Conservation (phyloP, 305 asterid genomes). For the Vinca major region DNA sequence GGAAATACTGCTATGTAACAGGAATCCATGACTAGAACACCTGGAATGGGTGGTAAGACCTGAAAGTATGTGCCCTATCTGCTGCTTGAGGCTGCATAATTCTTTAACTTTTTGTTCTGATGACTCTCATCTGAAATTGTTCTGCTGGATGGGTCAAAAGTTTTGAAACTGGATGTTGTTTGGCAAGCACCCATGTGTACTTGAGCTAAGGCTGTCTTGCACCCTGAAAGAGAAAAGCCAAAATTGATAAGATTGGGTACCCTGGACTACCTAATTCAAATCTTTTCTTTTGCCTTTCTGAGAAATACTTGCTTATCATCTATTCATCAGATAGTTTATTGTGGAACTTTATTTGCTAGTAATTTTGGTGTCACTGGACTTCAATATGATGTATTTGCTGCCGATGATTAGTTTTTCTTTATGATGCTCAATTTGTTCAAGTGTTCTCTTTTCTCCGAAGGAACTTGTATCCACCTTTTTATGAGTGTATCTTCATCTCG, state of each 20-base stretch:
- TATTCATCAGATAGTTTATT: too few relatives aligned
- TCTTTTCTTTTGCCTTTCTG: neutral
- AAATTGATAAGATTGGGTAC: neutral
- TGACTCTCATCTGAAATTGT: neutral
- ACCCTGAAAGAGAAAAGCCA: neutral
- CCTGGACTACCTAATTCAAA: neutral
- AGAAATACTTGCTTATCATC: neutral
- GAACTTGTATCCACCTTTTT: slow-evolving; percentile 3
- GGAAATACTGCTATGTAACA: too few relatives aligned
- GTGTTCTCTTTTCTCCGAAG: neutral
- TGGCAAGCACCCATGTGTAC: neutral
- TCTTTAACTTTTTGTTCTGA: too few relatives aligned
- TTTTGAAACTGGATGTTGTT: neutral
- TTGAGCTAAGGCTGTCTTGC: neutral
- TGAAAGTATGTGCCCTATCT: too few relatives aligned
- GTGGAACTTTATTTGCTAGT: neutral
- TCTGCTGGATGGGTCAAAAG: neutral
- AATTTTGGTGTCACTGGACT: neutral
- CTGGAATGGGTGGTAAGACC: too few relatives aligned
- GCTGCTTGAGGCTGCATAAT: too few relatives aligned
- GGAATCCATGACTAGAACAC: too few relatives aligned
- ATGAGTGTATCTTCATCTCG: slow-evolving; percentile 14
- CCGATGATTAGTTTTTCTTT: neutral
- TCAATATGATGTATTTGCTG: neutral
- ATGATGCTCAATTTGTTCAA: neutral